Evolutionary conservation across 2,329 filamentous ascomycete species (phyloP).

Genomic region (Plectosphaerella cucumerina): DNA sequence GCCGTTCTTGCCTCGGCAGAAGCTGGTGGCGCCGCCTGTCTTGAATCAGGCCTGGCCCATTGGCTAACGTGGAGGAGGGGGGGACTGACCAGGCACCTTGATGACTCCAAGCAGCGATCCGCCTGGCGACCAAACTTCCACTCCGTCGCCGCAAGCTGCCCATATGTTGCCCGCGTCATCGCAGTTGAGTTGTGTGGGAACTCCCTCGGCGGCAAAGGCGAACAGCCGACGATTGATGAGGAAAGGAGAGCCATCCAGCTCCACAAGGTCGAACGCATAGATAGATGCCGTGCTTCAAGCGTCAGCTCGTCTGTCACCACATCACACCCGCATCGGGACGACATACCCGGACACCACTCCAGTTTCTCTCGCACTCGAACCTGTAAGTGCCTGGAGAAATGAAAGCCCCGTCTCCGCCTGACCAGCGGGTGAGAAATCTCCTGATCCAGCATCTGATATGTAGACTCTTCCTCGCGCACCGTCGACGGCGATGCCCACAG

Average conservation of each 20-base stretch:
- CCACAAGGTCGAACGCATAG: constrained; percentile 45
- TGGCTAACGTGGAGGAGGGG: neutral
- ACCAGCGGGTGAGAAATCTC: constrained; percentile 20
- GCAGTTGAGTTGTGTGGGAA: constrained; percentile 38
- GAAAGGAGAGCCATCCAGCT: constrained; percentile 29
- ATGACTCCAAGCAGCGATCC: constrained; percentile 39
- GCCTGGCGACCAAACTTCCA: constrained; percentile 43
- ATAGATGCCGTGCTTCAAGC: constrained; percentile 26
- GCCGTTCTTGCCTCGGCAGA: constrained; percentile 37
- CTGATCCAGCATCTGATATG: constrained; percentile 33
- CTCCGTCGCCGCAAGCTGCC: constrained; percentile 40
- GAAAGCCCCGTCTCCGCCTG: constrained; percentile 5
- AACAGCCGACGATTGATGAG: constrained; percentile 48
- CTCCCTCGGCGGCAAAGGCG: constrained; percentile 40
- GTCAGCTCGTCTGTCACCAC: constrained; percentile 3
- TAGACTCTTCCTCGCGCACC: constrained; percentile 35
- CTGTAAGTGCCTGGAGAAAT: constrained; percentile 6
- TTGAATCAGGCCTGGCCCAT: neutral
- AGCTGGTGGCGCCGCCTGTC: constrained; percentile 35
- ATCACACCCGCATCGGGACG: constrained; percentile 10
- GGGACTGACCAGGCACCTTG: constrained; percentile 25
- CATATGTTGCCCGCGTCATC: constrained; percentile 41
- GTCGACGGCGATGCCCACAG: constrained; percentile 35
- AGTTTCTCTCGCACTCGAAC: constrained; percentile 1
- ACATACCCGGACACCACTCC: constrained; percentile 13